phyloP scores from a whole-genome alignment of 2,329 filamentous ascomycete genomes.

The Pseudogymnoascus sp. region DNA sequence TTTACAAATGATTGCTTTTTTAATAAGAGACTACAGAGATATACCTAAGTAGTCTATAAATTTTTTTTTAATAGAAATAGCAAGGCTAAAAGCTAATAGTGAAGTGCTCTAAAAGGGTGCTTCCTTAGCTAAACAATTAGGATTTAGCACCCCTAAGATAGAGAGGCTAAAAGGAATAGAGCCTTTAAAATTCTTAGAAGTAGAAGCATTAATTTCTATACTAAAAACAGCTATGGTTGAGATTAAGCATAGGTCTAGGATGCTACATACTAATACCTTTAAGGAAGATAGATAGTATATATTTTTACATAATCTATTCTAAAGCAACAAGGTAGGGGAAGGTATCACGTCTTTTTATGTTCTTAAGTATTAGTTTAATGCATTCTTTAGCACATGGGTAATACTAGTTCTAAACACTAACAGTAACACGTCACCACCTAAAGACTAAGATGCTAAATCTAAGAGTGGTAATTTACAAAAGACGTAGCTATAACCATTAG shows the following conservation, averaged over 20 bases:
- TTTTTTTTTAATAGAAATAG: conserved; percentile 15
- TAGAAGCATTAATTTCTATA: neutral
- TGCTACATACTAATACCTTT: conserved; percentile 12
- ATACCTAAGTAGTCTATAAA: conserved; percentile 11
- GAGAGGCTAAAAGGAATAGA: neutral
- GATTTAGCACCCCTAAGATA: conserved; percentile 16
- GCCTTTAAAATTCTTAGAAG: neutral
- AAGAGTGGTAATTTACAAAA: neutral
- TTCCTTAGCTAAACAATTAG: conserved; percentile 11
- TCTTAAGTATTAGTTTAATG: conserved; percentile 16
- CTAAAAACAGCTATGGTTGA: conserved; percentile 10
- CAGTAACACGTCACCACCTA: neutral
- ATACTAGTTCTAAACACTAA: conserved; percentile 6
- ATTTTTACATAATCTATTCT: conserved; percentile 14
- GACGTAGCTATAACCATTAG: neutral
- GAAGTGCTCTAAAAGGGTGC: conserved; percentile 16
- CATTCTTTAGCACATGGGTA: conserved; percentile 15
- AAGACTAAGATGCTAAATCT: neutral
- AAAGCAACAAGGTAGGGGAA: conserved; percentile 12
- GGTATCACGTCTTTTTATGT: conserved; percentile 20
- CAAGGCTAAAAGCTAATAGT: conserved; percentile 13
- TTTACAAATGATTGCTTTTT: conserved; percentile 7
- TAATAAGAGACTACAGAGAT: conserved; percentile 12
- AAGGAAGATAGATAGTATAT: conserved; percentile 13
- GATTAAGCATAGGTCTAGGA: conserved; percentile 12